Conservation (phyloP, 177 flowering plant species). For the Telopea speciosissima region DNA sequence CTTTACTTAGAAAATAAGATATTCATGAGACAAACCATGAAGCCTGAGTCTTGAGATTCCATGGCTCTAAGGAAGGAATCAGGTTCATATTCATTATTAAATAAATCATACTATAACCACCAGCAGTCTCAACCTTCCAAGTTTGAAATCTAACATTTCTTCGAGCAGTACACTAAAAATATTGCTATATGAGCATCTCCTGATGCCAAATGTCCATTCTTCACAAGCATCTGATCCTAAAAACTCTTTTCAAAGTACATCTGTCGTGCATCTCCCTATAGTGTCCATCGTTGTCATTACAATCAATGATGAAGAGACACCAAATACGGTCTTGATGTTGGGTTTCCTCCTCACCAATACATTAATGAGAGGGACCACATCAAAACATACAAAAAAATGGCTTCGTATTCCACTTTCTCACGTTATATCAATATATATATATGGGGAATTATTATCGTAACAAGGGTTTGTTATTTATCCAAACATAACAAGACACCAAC, state of each 20-base stretch:
- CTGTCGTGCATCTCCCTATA: constrained; percentile 19
- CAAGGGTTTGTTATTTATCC: too few relatives aligned
- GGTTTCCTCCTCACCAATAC: too few relatives aligned
- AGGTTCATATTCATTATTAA: constrained; percentile 32
- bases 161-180: constrained; percentile 69
- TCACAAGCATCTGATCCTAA: constrained; percentile 2
- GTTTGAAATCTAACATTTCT: constrained; percentile 92
- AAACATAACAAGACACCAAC: too few relatives aligned
- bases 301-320: constrained; percentile 18
- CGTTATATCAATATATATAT: too few relatives aligned
- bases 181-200: constrained; percentile 21
- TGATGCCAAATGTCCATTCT: constrained; percentile 16
- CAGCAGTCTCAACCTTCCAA: constrained; percentile 58
- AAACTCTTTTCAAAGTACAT: constrained; percentile 20
- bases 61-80: constrained; percentile 78
- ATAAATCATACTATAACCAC: constrained; percentile 42
- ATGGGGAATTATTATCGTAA: too few relatives aligned
- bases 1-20: background rate
- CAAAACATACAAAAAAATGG: too few relatives aligned
- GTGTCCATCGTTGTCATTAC: constrained; percentile 1
- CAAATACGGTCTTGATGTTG: constrained; percentile 32
- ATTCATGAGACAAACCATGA: too few relatives aligned
- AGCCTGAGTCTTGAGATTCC: background rate
- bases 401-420: too few relatives aligned
- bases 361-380: too few relatives aligned